phyloP scores from a whole-genome alignment of 2,329 filamentous ascomycete genomes.

The Calonectria henricotiae region DNA sequence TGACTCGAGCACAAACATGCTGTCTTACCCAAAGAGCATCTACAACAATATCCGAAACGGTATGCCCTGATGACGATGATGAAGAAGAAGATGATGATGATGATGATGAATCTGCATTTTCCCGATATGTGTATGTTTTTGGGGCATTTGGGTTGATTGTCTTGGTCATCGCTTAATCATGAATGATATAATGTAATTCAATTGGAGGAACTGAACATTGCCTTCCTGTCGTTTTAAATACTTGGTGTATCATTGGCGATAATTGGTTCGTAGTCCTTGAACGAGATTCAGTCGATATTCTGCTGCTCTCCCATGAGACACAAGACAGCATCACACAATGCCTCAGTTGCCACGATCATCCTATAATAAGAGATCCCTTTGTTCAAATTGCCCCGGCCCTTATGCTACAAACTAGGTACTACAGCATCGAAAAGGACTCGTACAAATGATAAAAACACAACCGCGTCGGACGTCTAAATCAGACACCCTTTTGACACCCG shows the following conservation, averaged over 20 bases:
- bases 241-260: slow-evolving; percentile 1
- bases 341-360: neutral
- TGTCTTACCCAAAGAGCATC: slow-evolving; percentile 71
- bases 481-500: slow-evolving; percentile 40
- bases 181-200: neutral
- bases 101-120: slow-evolving; percentile 1
- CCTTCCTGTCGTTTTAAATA: neutral
- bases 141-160: slow-evolving; percentile 5
- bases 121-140: neutral
- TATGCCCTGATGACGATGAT: slow-evolving; percentile 47
- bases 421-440: slow-evolving; percentile 39
- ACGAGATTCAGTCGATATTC: neutral
- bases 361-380: slow-evolving; percentile 24
- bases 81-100: neutral
- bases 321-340: neutral
- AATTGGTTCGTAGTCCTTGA: neutral
- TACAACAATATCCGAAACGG: slow-evolving; percentile 72
- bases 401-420: slow-evolving; percentile 37
- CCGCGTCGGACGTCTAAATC: slow-evolving; percentile 31
- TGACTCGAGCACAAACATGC: slow-evolving; percentile 68
- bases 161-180: slow-evolving; percentile 23
- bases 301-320: neutral
- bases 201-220: slow-evolving; percentile 2
- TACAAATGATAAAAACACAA: slow-evolving; percentile 41
- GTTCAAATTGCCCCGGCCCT: slow-evolving; percentile 31